Evolutionary conservation across 208 protist species (phyloP).

Genomic region (Acanthamoeba rhysodes): DNA sequence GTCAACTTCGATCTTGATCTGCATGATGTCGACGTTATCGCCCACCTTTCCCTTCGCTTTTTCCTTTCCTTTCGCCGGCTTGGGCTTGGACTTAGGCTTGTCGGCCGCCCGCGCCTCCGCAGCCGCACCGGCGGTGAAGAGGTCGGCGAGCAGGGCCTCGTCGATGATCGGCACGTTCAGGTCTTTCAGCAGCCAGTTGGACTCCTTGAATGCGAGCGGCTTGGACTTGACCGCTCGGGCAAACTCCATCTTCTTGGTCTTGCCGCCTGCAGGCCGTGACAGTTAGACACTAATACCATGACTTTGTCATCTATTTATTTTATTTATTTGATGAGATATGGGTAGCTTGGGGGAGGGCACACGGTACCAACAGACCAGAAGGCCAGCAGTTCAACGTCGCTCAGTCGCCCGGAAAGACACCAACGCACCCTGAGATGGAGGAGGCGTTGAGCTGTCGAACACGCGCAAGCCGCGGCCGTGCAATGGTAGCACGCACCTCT

Average conservation of each 20-base stretch:
- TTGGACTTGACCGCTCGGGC: conserved; percentile 18
- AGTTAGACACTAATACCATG: too few species aligned
- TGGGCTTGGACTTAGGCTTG: neutral
- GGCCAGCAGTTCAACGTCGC: conserved; percentile 49
- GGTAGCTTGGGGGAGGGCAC: too few species aligned
- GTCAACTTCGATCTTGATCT: neutral
- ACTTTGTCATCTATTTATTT: too few species aligned
- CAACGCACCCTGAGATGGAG: conserved; percentile 19
- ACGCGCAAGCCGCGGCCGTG: too few species aligned
- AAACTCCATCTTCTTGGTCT: conserved; percentile 22
- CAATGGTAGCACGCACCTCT: neutral
- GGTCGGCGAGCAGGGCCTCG: neutral
- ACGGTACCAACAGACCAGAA: conserved; percentile 19
- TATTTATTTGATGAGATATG: too few species aligned
- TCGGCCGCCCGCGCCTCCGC: neutral
- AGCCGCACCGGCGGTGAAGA: neutral
- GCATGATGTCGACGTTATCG: neutral
- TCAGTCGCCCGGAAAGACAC: conserved; percentile 43
- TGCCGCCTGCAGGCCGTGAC: neutral
- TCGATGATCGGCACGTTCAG: conserved; percentile 3
- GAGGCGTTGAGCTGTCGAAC: too few species aligned
- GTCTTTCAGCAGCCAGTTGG: neutral
- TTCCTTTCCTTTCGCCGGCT: neutral
- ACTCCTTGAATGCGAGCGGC: neutral
- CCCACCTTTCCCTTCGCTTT: neutral